Base-by-base conservation (phyloP, 805 yeast genomes). In the Hagleromyces aurorensis region DNA sequence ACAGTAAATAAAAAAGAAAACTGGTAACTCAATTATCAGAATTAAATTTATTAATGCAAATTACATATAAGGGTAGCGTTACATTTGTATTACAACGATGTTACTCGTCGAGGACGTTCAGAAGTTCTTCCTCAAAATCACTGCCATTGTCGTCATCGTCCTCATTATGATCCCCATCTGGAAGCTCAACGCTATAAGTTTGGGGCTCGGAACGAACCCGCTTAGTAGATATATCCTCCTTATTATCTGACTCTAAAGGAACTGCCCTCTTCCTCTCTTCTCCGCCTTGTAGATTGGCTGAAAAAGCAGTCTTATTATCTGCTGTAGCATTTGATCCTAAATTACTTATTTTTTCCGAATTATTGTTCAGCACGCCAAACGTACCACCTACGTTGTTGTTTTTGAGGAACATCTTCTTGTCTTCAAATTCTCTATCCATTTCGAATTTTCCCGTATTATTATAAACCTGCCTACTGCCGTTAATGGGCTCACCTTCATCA, bases 101-200 rank as follows among this genome's bases (percentile, higher is more conserved):
- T 20, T 32, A 25, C 7, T 34, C 40, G 24, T 52, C 55, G 20
- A 55, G 40, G 37, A 47, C 52, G 16, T 46, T 43, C 27, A 55
- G 21, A 9, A 53, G 40, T 33, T 52, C 59, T 13, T 49, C 52
- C 25, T 54, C 59, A 11, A 54, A 14, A 9, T 19, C 32, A 16
- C 29, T 23, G 10, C 19, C 19, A 13, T 28, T 14, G 15, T 27
- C 35, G n/a, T 34, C 37, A 7, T 38, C 43, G 11, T 34, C 33
- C 3, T 16, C 37, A n/a, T 25, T n/a, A n/a, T n/a, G n/a, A n/a
- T n/a, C n/a, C n/a, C n/a, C n/a, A n/a, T n/a, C n/a, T n/a, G n/a
- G n/a, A n/a, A n/a, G n/a, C n/a, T n/a, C n/a, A n/a, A n/a, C n/a
- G n/a, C n/a, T n/a, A n/a, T n/a, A n/a, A n/a, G n/a, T n/a, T n/a